Base-by-base conservation (phyloP, 805 yeast genomes). In the Metschnikowia cubensis region DNA sequence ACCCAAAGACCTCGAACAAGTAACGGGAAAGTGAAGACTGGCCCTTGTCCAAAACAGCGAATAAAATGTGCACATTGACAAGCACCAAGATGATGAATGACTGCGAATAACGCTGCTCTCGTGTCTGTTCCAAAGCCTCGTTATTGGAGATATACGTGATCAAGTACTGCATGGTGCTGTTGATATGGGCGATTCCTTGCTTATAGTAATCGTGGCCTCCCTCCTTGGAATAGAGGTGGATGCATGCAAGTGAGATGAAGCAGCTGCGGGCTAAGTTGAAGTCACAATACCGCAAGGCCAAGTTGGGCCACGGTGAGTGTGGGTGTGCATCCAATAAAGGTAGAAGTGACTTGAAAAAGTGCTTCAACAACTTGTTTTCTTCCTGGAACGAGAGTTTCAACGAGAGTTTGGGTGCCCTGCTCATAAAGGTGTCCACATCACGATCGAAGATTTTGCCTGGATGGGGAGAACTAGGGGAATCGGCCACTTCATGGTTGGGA, bases 311-410 rank as follows among this genome's bases (percentile, higher is more conserved):
- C 3, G 84, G 84, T 1, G 82, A 69, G 38, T 77, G 76, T 0
- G 84, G 85, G 58, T 81, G 84, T 0, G 83, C 82, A 63, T 81
- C 85, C 33, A 80, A 61, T 37, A 80, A 57, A 1, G 81, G 83
- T 5, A 81, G 61, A 35, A 81, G 65, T 51, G 77, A 75, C 54
- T 77, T 75, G 61, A 80, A 81, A 56, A 80, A 81, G 60, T 81
- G 84, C 52, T 74, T 75, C 50, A 81, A 57, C 73, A 81, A 76
- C 69, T 71, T 74, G 50, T 77, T 79, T 53, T 81, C 85, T 50
- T 80, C 83, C 22, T 71, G 61, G 40, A 73, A 70, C 6, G 77
- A 59, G 49, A 71, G 53, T 15, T 59, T 48, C 21, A 51, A 50
- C 11, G 62, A 50, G 6, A 43, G 15, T 29, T 22, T 47, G 17